Evolutionary conservation across 1,284 basidiomycete genomes (phyloP), one percentile per base, ranked within the genome.

Genomic region (Taiwanofungus camphoratus): DNA sequence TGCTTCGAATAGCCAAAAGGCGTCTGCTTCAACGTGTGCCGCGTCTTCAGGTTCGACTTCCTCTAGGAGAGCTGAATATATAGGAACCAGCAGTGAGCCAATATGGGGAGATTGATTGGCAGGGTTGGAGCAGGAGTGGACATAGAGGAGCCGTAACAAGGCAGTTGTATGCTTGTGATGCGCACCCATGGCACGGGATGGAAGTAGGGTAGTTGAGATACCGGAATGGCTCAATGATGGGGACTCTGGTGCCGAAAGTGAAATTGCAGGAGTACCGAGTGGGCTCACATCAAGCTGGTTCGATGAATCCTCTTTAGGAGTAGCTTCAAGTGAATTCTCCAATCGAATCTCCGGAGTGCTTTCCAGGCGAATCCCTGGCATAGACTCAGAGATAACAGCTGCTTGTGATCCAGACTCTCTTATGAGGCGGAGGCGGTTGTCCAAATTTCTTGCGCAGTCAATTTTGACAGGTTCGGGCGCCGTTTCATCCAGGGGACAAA

Each of bases 1-100:
- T 0, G 80, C 73, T 56, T 87, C 83, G 47, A 89, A 84, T 11
- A 87, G 54, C 87, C 86, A 89, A 60, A 89, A 89, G 0, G 80
- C 73, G 53, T 89, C 87, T 1, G 87, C 86, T 59, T 89, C 87
- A 5, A 73, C 72, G 58, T 89, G 85, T 2, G 74, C 70, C 5
- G 74, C 54, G 37, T 86, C 81, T 44, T 76, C 69, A 0, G 71
- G 61, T 15, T 85, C 75, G 1, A 77, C 68, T 54, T 88, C 85
- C 54, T 76, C 72, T 18, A 67, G 62, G 36, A 87, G 64, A 0
- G 74, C 76, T 6, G 71, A 70, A 56, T 87, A 87, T n/a, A 88
- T 56, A 0, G 82, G 80, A 15, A 86, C 69, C 5, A 88, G 68
- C 9, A 87, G 57, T 20, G 82, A 82, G 3, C 82, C 75, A 39